Evolutionary conservation across 257 asterid species (phyloP).

Genomic region (Solanum neorickii): DNA sequence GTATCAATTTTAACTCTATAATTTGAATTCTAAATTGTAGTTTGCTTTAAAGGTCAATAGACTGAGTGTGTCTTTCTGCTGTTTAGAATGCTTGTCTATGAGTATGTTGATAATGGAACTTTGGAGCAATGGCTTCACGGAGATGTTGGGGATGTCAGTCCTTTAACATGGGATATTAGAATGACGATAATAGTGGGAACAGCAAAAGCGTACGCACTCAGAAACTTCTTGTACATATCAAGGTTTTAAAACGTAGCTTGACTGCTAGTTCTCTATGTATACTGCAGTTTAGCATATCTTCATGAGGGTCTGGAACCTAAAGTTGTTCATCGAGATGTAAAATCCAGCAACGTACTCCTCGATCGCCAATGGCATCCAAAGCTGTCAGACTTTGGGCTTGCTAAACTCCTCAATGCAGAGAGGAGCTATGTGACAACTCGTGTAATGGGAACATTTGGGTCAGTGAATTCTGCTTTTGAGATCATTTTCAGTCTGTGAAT

Average conservation of each 20-base stretch:
- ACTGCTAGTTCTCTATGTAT: background rate
- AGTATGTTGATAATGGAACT: conserved; percentile 80
- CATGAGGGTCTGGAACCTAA: conserved; percentile 96
- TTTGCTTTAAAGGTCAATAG: background rate
- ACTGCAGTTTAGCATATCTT: conserved; percentile 69
- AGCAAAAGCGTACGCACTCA: conserved; percentile 65
- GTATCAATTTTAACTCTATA: conserved; percentile 18
- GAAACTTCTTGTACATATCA: background rate
- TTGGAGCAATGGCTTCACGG: conserved; percentile 99
- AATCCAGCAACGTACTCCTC: conserved; percentile 78
- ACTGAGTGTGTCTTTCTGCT: background rate
- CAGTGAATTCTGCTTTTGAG: conserved; percentile 4
- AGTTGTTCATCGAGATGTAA: conserved; percentile 96
- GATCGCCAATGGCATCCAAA: conserved; percentile 83
- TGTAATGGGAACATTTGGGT: conserved; percentile 99
- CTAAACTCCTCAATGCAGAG: conserved; percentile 87
- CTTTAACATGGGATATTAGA: conserved; percentile 84
- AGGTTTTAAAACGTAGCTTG: background rate
- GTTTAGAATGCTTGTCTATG: conserved; percentile 89
- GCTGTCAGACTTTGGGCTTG: conserved; percentile 93
- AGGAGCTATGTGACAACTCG: conserved; percentile 76
- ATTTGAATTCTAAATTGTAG: background rate
- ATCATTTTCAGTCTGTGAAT: background rate
- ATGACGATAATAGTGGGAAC: conserved; percentile 71
- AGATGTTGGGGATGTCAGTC: conserved; percentile 86